Base-by-base conservation (phyloP, 1,284 basidiomycete genomes). In the Ustilago xerochloae region DNA sequence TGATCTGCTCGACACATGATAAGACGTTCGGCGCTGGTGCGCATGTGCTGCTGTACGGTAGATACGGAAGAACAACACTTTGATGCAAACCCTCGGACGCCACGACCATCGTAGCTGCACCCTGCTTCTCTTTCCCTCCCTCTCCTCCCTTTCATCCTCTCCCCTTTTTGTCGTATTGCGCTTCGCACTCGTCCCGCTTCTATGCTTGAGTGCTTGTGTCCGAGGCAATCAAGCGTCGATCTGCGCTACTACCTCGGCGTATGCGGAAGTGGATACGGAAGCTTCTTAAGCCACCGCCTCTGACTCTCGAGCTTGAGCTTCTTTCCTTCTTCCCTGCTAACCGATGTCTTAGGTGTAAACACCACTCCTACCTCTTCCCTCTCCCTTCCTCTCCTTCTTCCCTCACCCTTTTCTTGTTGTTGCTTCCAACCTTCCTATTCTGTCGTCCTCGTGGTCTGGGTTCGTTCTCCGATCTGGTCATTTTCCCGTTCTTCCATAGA, bases 331-430 rank as follows among this genome's bases (percentile, higher is more conserved):
- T 28, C 26, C n/a, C 48, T 15, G 13, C 22, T 50, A 50, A 36
- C 20, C 33, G 33, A 53, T 43, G 51, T 53, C 51, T 53, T 18
- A 53, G 38, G 6, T 53, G 38, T 41, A 53, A 53, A 53, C 51
- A 53, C 51, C 26, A 48, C 35, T 36, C 35, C 4, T 36, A 6
- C 8, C 35, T n/a, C n/a, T n/a, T n/a, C n/a, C n/a, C n/a, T n/a
- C n/a, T n/a, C n/a, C n/a, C 32, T 33, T 13, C 18, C 35, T n/a
- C 13, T 36, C 35, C 35, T 36, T n/a, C 8, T 39, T 10, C n/a
- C 38, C 38, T 16, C 4, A 7, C n/a, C 38, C 38, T 39, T 20
- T 20, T 39, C 38, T 20, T 39, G n/a, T n/a, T n/a, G n/a, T n/a
- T n/a, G n/a, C n/a, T n/a, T n/a, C n/a, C n/a, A n/a, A n/a, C n/a